Evolutionary conservation across 257 asterid species (phyloP).

Genomic region (Echites panduratus): DNA sequence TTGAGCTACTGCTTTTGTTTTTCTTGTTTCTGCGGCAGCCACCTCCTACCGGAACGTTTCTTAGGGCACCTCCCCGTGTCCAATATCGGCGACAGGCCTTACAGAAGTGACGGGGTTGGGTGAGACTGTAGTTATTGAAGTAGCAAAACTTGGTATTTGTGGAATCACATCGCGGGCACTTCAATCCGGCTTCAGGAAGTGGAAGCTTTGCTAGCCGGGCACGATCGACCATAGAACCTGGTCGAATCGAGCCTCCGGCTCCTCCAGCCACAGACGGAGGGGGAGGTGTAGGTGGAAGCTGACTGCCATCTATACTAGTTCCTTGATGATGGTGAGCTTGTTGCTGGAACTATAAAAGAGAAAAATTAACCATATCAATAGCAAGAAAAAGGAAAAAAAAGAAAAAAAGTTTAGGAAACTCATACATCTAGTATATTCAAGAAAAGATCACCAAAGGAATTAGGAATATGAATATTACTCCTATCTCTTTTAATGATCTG

Average conservation of each 20-base stretch:
- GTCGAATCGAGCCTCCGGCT: slow-evolving; percentile 29
- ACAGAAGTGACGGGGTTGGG: slow-evolving; percentile 42
- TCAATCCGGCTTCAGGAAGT: slow-evolving; percentile 33
- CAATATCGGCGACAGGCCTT: slow-evolving; percentile 41
- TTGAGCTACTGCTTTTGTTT: slow-evolving; percentile 27
- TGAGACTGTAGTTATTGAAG: slow-evolving; percentile 42
- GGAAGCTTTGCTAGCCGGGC: slow-evolving; percentile 37
- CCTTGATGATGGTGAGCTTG: slow-evolving; percentile 28
- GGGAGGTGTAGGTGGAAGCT: slow-evolving; percentile 19
- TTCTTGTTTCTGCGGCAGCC: slow-evolving; percentile 48
- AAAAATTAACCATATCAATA: not conserved
- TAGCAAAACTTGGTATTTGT: slow-evolving; percentile 41
- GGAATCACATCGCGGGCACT: slow-evolving; percentile 43
- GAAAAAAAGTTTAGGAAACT: slow-evolving; percentile 2
- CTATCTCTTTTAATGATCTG: slow-evolving; percentile 14
- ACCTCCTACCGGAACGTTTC: slow-evolving; percentile 44
- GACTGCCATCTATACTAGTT: slow-evolving; percentile 18
- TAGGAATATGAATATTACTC: slow-evolving; percentile 36
- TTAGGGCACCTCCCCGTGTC: slow-evolving; percentile 37
- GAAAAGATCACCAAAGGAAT: slow-evolving; percentile 26
- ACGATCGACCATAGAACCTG: slow-evolving; percentile 46
- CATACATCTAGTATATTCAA: slow-evolving; percentile 36
- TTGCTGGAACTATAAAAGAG: slow-evolving; percentile 29
- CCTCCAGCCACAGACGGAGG: slow-evolving; percentile 16
- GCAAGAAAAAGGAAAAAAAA: not conserved